phyloP scores from a whole-genome alignment of 169 alveolate species.

The Plasmodium vinckei region DNA sequence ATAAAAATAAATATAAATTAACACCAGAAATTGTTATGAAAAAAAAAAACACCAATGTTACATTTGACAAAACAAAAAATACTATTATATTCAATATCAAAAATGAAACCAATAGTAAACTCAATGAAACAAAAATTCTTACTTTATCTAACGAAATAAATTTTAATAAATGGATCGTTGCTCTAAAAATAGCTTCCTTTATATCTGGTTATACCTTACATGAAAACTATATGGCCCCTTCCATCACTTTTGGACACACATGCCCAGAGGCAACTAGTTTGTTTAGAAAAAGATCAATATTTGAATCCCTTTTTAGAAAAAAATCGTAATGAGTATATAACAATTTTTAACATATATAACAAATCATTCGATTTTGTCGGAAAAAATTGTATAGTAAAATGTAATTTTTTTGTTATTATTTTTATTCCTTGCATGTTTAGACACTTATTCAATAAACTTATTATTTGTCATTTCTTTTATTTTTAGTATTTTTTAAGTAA shows the following conservation, averaged over 20 bases:
- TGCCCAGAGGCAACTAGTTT: constrained; percentile 82
- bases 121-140: constrained; percentile 33
- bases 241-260: constrained; percentile 82
- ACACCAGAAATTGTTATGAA: constrained; percentile 78
- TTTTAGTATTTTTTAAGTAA: too few relatives aligned
- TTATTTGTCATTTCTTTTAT: too few relatives aligned
- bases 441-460: too few relatives aligned
- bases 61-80: constrained; percentile 64
- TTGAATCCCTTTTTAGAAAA: constrained; percentile 24
- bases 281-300: constrained; percentile 38
- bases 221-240: constrained; percentile 79
- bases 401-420: too few relatives aligned
- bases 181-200: constrained; percentile 83
- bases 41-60: constrained; percentile 72
- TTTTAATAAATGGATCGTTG: constrained; percentile 82
- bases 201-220: constrained; percentile 63
- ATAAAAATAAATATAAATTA: constrained; percentile 78
- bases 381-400: too few relatives aligned
- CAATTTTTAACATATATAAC: too few relatives aligned
- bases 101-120: constrained; percentile 7
- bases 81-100: constrained; percentile 70
- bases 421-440: too few relatives aligned
- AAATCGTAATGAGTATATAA: not conserved
- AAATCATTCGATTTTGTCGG: too few relatives aligned
- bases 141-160: constrained; percentile 33